Evolutionary conservation across 106 monocot genomes (phyloP).

Genomic region (Dioscorea alata): DNA sequence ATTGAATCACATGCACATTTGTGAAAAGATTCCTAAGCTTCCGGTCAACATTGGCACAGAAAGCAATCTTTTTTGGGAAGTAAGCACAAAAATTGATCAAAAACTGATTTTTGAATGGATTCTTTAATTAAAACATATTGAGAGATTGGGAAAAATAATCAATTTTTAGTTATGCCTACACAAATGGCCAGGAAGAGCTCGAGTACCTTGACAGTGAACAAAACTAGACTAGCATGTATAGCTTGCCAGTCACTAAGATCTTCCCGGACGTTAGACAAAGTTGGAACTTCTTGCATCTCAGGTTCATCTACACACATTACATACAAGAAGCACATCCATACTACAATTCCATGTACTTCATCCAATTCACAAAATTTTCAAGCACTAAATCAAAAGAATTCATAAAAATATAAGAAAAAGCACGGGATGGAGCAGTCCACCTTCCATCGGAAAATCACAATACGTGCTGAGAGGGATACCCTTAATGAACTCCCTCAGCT

Average conservation of each 20-base stretch:
- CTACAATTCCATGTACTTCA: not conserved
- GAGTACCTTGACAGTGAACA: slow-evolving; percentile 80
- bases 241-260: slow-evolving; percentile 99
- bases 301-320: slow-evolving; percentile 60
- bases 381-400: not conserved
- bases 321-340: not conserved
- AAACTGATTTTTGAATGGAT: too few species aligned
- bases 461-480: slow-evolving; percentile 82
- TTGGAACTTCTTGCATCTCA: slow-evolving; percentile 57
- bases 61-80: too few species aligned
- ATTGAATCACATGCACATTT: too few species aligned
- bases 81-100: too few species aligned
- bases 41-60: too few species aligned
- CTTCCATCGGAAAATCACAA: slow-evolving; percentile 91
- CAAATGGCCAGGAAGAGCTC: too few species aligned
- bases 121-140: too few species aligned
- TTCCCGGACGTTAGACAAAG: slow-evolving; percentile 80
- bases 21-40: too few species aligned
- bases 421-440: slow-evolving; percentile 13
- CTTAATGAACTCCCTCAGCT: slow-evolving; percentile 88
- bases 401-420: not conserved
- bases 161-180: too few species aligned
- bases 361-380: not conserved
- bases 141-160: too few species aligned
- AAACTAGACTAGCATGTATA: slow-evolving; percentile 89